These are phyloP conservation scores for Falciphora oryzae DNA, from an alignment of 2,329 filamentous ascomycete genomes.

Conservation along the genomic window DNA sequence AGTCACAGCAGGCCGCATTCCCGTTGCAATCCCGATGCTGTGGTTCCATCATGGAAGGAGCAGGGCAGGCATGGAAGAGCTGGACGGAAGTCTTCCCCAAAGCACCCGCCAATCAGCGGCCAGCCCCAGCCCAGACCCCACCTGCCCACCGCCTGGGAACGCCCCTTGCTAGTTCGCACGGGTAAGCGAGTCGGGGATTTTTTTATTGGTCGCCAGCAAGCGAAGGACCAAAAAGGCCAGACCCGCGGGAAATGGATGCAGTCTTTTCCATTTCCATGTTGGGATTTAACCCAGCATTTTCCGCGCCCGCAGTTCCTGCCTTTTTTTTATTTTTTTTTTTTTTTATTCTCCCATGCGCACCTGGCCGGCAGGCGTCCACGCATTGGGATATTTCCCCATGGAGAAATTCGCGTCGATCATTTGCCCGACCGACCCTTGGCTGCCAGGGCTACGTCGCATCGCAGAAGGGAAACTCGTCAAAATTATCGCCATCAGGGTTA, in stretches of 20 bases:
- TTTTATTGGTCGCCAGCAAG: slow-evolving; percentile 30
- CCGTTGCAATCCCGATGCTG: background rate
- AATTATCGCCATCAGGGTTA: slow-evolving; percentile 33
- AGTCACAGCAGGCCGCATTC: background rate
- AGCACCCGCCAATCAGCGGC: background rate
- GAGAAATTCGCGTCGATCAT: background rate
- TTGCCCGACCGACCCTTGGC: background rate
- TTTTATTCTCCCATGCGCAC: background rate
- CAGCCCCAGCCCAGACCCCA: background rate
- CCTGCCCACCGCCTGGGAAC: background rate
- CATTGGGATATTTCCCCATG: background rate
- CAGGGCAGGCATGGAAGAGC: background rate
- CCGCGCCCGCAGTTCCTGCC: too few relatives aligned
- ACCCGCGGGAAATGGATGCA: background rate
- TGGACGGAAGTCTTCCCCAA: too few relatives aligned
- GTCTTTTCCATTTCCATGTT: too few relatives aligned
- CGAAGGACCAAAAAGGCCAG: slow-evolving; percentile 18
- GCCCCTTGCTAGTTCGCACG: slow-evolving; percentile 8
- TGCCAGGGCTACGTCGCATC: slow-evolving; percentile 3
- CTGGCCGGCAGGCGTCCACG: background rate
- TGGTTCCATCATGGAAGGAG: background rate
- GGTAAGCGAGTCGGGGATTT: slow-evolving; percentile 27
- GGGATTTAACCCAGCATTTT: background rate
- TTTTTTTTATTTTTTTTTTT: background rate
- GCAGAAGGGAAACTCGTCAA: slow-evolving; percentile 26